Evolutionary conservation across 495 filamentous ascomycete species (phyloP).

Genomic region (Penicillium canariense): DNA sequence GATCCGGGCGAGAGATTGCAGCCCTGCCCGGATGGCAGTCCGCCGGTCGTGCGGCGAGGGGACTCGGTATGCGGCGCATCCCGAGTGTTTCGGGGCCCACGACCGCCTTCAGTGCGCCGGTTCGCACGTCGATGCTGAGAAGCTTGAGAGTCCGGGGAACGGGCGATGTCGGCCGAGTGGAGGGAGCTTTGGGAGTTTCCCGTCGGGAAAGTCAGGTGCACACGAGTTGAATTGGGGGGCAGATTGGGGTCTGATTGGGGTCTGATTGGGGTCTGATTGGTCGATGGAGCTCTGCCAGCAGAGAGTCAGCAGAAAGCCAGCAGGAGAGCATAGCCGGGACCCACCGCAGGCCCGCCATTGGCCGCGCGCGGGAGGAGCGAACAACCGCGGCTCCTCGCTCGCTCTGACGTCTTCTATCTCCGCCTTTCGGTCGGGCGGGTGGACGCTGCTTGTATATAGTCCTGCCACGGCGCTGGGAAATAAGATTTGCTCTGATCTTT

Average conservation of each 20-base stretch:
- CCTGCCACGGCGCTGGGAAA: background rate
- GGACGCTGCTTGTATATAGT: slow-evolving; percentile 24
- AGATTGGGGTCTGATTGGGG: background rate
- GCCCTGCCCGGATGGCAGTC: background rate
- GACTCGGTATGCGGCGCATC: slow-evolving; percentile 27
- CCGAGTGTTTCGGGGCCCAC: slow-evolving; percentile 15
- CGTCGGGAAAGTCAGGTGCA: slow-evolving; percentile 32
- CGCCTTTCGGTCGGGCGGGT: slow-evolving; percentile 25
- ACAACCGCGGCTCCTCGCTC: slow-evolving; percentile 34
- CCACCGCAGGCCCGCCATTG: slow-evolving; percentile 7
- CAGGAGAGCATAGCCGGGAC: background rate
- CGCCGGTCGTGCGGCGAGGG: slow-evolving; percentile 8
- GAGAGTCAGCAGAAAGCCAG: background rate
- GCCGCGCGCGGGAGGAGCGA: slow-evolving; percentile 7
- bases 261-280: background rate
- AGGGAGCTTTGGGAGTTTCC: slow-evolving; percentile 19
- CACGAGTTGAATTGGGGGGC: fast-evolving
- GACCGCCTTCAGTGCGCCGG: background rate
- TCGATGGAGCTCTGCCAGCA: background rate
- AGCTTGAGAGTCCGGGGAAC: slow-evolving; percentile 6
- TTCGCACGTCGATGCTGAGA: background rate
- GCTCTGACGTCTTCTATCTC: slow-evolving; percentile 37
- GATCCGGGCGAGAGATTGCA: slow-evolving; percentile 10
- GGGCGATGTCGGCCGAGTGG: slow-evolving; percentile 32
- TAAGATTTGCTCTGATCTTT: slow-evolving; percentile 9